These are phyloP conservation scores for Ministeria vibrans DNA, from an alignment of 78 protist species.

Conservation along the genomic window DNA sequence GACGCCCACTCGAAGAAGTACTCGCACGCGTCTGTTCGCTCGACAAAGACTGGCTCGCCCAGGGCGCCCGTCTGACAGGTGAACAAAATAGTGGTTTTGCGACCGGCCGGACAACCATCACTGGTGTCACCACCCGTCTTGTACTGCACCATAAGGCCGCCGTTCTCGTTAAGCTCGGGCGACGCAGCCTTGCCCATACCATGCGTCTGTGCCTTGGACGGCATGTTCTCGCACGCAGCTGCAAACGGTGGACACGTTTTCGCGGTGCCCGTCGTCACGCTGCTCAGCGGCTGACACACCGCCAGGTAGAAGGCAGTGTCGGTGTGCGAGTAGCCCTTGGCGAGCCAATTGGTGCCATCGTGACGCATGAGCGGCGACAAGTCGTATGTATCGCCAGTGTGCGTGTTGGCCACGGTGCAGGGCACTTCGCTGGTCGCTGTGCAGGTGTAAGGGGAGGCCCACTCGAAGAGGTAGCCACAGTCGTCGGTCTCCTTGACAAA, in stretches of 20 bases:
- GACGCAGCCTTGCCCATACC: background rate
- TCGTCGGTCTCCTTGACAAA: slow-evolving; percentile 1
- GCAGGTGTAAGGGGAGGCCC: too few species aligned
- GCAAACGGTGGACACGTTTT: too few species aligned
- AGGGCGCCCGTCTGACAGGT: background rate
- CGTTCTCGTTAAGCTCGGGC: background rate
- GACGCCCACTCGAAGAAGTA: background rate
- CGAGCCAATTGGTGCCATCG: too few species aligned
- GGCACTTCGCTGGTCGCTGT: too few species aligned
- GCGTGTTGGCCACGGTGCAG: slow-evolving; percentile 1
- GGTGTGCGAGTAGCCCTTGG: too few species aligned
- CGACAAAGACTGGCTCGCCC: background rate
- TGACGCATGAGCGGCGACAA: slow-evolving; percentile 3
- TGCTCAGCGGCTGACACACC: too few species aligned
- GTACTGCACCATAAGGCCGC: background rate
- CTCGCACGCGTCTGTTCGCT: background rate
- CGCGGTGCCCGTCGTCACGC: too few species aligned
- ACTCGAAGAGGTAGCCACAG: slow-evolving; percentile 3
- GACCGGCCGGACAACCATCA: background rate
- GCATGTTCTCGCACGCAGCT: too few species aligned
- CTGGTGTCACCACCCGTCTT: background rate
- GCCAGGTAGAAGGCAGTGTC: too few species aligned
- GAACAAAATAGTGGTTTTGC: background rate
- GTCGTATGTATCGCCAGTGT: background rate
- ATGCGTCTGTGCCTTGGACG: too few species aligned